Percentiles rank a stretch among this genome's conserved stretches.
These are phyloP conservation scores for Pyrenula aspistea DNA, from an alignment of 495 filamentous ascomycete species.

Conservation along the genomic window DNA sequence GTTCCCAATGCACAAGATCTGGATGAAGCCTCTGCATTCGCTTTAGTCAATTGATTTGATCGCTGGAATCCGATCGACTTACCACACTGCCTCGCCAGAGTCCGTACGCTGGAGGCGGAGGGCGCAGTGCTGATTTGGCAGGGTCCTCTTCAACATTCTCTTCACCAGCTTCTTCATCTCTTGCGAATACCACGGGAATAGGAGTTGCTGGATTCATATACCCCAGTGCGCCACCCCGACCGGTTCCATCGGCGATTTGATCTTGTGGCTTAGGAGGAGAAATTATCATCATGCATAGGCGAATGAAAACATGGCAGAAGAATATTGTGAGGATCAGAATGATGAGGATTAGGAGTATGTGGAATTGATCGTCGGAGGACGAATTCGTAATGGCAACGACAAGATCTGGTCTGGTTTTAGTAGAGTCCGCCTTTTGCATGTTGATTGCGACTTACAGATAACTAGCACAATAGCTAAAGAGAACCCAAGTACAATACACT, in stretches of 20 bases:
- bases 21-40: conserved; percentile 56
- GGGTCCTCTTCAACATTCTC: conserved; percentile 2
- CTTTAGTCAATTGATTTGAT: conserved; percentile 5
- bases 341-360: conserved; percentile 64
- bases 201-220: conserved; percentile 50
- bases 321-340: conserved; percentile 61
- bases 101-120: conserved; percentile 79
- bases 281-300: conserved; percentile 52
- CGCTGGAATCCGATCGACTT: conserved; percentile 22
- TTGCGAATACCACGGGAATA: conserved; percentile 47
- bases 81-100: conserved; percentile 74
- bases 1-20: conserved; percentile 67
- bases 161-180: conserved; percentile 47
- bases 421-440: conserved; percentile 1
- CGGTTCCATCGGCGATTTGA: conserved; percentile 16
- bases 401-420: conserved; percentile 40
- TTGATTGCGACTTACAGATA: conserved; percentile 37
- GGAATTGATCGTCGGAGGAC: conserved; percentile 45
- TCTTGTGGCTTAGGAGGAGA: conserved; percentile 16
- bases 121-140: conserved; percentile 4
- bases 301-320: conserved; percentile 66
- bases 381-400: conserved; percentile 49
- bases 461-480: conserved; percentile 42
- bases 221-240: conserved; percentile 32
- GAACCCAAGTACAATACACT: conserved; percentile 41